Evolutionary conservation across 2,329 filamentous ascomycete species (phyloP), one percentile per base, ranked within the genome.

Genomic region (Aureobasidium sp.): DNA sequence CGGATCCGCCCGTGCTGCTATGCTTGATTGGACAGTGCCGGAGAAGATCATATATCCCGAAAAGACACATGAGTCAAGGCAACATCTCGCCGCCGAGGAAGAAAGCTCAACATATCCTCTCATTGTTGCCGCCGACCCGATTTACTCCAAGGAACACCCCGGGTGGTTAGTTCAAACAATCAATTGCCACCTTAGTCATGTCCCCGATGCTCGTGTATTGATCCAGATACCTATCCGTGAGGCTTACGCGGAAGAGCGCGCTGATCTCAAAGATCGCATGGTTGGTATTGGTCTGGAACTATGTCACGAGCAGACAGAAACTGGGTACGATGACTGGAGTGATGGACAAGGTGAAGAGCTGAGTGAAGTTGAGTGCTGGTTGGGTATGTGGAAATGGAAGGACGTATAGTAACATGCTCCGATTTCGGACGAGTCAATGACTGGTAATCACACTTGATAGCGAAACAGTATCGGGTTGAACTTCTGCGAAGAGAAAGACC

Each of bases 111-210:
- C 67, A 16, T 80, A 79, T 65, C 70, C 73, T 13, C 77, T 96
- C 60, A 85, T 97, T 47, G 80, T 99, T 3, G 90, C 85, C 2
- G 91, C 93, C 3, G 94, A 99, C 73, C 84, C 90, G 0, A 78
- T 99, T 25, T 97, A 97, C 74, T 91, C 92, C 49, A 82, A 91
- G 53, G 82, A 89, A 4, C 94, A 97, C 70, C 91, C 93, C 0
- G 75, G 73, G 3, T 83, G 94, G 68, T 81, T 97, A 27, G 85
- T 86, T 0, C 79, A 85, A 14, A 86, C 89, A 14, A 85, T 97
- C 48, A 75, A 79, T 10, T 76, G 81, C 42, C 90, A 91, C 75
- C 78, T 97, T 11, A 81, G 80, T 9, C 74, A 78, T 14, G 78
- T 78, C 3, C 61, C 72, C 0, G 76, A 81, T 32, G 83, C 90